These are phyloP conservation scores for Neonectria punicea DNA, from an alignment of 2,329 filamentous ascomycete species.

Conservation along the genomic window DNA sequence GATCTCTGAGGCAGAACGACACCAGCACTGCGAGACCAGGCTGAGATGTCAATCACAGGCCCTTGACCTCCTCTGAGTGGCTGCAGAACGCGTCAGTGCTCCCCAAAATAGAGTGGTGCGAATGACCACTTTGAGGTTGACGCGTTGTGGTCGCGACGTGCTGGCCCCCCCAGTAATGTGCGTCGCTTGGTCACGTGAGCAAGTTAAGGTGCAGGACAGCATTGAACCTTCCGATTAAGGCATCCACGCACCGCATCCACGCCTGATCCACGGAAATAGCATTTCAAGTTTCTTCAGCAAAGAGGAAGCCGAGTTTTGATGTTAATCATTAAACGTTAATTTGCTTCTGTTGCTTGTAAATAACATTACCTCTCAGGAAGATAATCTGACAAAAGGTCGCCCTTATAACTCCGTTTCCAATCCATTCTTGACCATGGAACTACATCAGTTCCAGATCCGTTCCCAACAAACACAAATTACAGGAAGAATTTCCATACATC, in stretches of 20 bases:
- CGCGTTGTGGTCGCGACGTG: conserved; percentile 36
- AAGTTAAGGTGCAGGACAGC: background rate
- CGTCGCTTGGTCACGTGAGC: conserved; percentile 38
- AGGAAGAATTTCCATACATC: background rate
- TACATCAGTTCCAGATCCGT: background rate
- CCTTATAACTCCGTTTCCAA: background rate
- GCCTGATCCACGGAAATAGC: background rate
- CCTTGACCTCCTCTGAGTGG: conserved; percentile 19
- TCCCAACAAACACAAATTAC: background rate
- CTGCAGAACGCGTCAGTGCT: conserved; percentile 30
- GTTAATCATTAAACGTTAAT: background rate
- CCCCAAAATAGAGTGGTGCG: conserved; percentile 11
- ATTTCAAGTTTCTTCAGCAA: background rate
- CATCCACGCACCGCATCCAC: background rate
- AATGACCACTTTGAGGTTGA: conserved; percentile 24
- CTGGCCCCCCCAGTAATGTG: conserved; percentile 18
- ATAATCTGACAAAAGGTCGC: background rate
- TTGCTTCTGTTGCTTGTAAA: background rate
- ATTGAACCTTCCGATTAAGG: background rate
- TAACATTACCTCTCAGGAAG: background rate
- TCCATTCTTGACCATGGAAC: background rate
- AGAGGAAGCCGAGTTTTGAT: too few species aligned
- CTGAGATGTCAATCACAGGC: conserved; percentile 11
- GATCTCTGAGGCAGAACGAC: background rate
- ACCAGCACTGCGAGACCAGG: background rate